These are phyloP conservation scores for Pseudomassariella vexata DNA, from an alignment of 2,329 filamentous ascomycete species.

Conservation along the genomic window DNA sequence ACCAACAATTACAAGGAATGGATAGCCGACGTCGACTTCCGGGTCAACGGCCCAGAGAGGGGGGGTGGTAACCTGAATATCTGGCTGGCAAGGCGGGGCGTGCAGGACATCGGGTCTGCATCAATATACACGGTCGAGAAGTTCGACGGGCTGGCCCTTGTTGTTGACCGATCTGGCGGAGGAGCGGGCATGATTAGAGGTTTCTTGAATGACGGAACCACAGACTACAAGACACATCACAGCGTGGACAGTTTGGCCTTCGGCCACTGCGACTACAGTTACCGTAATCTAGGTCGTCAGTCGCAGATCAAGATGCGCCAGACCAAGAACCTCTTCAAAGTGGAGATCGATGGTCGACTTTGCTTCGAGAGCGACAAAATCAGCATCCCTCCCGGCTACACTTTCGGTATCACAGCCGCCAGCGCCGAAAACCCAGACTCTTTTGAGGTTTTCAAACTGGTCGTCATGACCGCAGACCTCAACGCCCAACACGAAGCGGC, in stretches of 20 bases:
- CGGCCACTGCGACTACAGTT: constrained; percentile 84
- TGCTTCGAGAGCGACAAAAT: constrained; percentile 86
- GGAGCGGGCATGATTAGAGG: constrained; percentile 75
- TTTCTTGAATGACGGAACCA: constrained; percentile 87
- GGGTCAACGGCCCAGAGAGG: constrained; percentile 77
- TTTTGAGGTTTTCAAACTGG: constrained; percentile 86
- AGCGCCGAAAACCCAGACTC: constrained; percentile 90
- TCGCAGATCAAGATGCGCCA: constrained; percentile 72
- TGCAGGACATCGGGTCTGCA: constrained; percentile 57
- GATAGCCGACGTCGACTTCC: constrained; percentile 80
- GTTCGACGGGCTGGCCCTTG: constrained; percentile 87
- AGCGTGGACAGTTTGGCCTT: constrained; percentile 84
- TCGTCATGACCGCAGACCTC: constrained; percentile 56
- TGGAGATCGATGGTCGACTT: constrained; percentile 70
- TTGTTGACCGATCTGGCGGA: constrained; percentile 79
- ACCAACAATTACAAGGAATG: constrained; percentile 62
- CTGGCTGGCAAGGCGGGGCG: constrained; percentile 76
- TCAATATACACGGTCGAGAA: constrained; percentile 79
- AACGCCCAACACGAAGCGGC: constrained; percentile 25
- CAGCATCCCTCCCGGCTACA: constrained; percentile 71
- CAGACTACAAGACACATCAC: constrained; percentile 70
- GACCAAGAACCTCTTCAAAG: constrained; percentile 59
- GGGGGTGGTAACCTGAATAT: constrained; percentile 87
- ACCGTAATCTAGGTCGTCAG: constrained; percentile 84
- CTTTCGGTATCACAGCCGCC: constrained; percentile 80